A percentile compares a stretch with the other conserved stretches of the same genome.
Conservation (phyloP, 768 basidiomycete genomes). For the Pleurotus tuoliensis region DNA sequence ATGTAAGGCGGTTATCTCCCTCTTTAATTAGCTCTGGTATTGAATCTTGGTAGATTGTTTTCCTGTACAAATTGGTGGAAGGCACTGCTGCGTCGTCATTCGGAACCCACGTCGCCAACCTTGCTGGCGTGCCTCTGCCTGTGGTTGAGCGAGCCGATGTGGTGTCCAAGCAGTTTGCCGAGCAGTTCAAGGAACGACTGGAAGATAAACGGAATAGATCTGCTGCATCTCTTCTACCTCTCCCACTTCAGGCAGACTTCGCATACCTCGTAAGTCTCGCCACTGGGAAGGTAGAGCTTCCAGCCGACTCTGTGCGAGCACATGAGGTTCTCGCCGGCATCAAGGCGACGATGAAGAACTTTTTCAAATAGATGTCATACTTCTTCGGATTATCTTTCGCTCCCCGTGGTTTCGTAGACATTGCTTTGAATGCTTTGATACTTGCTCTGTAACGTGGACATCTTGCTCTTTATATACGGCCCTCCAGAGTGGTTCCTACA, state of each 20-base stretch:
- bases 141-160: slow-evolving; percentile 88
- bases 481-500: too few species aligned
- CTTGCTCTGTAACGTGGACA: not conserved
- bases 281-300: slow-evolving; percentile 46
- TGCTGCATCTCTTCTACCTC: slow-evolving; percentile 60
- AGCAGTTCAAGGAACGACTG: slow-evolving; percentile 80
- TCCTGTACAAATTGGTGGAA: slow-evolving; percentile 90
- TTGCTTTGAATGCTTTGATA: not conserved
- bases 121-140: slow-evolving; percentile 84
- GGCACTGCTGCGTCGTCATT: slow-evolving; percentile 88
- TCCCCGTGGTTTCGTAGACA: not conserved
- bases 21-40: not conserved
- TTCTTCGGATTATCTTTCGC: not conserved
- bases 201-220: slow-evolving; percentile 56
- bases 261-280: slow-evolving; percentile 68
- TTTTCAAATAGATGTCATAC: slow-evolving; percentile 7
- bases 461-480: too few species aligned
- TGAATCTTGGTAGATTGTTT: slow-evolving; percentile 61
- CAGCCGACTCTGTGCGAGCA: slow-evolving; percentile 48
- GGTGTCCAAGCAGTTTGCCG: slow-evolving; percentile 82
- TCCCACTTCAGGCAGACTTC: slow-evolving; percentile 88
- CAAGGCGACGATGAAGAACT: slow-evolving; percentile 29
- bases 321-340: slow-evolving; percentile 52
- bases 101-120: slow-evolving; percentile 90
- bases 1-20: slow-evolving; percentile 41